phyloP scores from a whole-genome alignment of 2,329 filamentous ascomycete genomes.

The Aspergillus flavus region DNA sequence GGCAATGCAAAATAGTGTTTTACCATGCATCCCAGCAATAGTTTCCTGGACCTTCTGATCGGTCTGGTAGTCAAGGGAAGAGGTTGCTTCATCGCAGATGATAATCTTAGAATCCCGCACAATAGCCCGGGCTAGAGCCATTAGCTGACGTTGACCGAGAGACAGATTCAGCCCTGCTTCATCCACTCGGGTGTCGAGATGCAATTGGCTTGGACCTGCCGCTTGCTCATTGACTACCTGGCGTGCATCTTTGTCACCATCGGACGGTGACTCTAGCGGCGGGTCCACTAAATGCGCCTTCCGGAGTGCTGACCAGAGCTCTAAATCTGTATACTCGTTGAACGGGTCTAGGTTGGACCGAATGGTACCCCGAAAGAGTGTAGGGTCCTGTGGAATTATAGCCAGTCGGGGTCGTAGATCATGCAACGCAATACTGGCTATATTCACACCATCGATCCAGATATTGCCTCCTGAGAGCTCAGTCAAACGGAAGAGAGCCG shows the following conservation, averaged over 20 bases:
- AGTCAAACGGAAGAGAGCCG: too few species aligned
- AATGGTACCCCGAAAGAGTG: conserved; percentile 48
- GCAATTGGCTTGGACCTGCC: conserved; percentile 24
- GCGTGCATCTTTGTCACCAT: too few species aligned
- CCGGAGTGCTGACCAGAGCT: too few species aligned
- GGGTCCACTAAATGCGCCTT: too few species aligned
- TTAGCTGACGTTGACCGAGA: conserved; percentile 89
- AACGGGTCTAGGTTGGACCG: conserved; percentile 51
- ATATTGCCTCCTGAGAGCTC: background rate
- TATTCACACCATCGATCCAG: conserved; percentile 47
- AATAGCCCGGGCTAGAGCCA: conserved; percentile 88
- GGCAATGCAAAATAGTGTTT: conserved; percentile 89
- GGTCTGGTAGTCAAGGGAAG: conserved; percentile 91
- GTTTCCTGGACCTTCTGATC: conserved; percentile 91
- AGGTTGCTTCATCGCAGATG: conserved; percentile 95
- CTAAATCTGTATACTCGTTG: conserved; percentile 38
- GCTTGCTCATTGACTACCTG: too few species aligned
- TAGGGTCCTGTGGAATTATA: conserved; percentile 51
- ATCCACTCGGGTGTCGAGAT: conserved; percentile 79
- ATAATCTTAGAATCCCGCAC: conserved; percentile 89
- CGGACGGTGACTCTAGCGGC: too few species aligned
- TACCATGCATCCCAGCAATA: conserved; percentile 84
- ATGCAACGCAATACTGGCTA: conserved; percentile 42
- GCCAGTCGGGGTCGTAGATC: conserved; percentile 47
- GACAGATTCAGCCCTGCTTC: conserved; percentile 97